Evolutionary conservation across 2,329 filamentous ascomycete species (phyloP), one percentile per base, ranked within the genome.

Genomic region (Mycosphaerella arachidis): DNA sequence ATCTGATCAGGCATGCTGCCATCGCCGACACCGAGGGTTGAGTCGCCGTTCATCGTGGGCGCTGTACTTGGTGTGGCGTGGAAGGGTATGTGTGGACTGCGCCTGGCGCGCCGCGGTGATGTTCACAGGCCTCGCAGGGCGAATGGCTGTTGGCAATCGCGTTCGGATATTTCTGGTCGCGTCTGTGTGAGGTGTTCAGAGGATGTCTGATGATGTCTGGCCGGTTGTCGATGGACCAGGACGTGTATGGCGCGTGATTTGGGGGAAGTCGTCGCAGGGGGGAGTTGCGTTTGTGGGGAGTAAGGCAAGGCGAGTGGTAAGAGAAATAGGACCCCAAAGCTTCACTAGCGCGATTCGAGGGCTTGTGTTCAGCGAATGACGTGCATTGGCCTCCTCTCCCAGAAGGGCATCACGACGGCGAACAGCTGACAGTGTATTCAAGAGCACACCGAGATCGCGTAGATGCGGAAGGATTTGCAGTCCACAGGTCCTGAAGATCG

Each of bases 1-100:
- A 62, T 65, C 43, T 60, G 52, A 52, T 73, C 70, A 5, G 69
- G 67, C 66, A 70, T 55, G 48, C 65, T 65, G 68, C 69, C 70
- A 57, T 72, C 70, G 52, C 70, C 70, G 29, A 63, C 70, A 48
- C 70, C 70, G 12, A 67, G 40, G 18, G 66, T 61, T 27, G 63
- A 59, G 27, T 64, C 61, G 54, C 61, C 58, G 48, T 59, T 66
- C 68, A 70, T 71, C 35, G 45, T 62, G 65, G 55, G 51, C 40
- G 45, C 35, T 31, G 9, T 31, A 16, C 9, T 46, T 33, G 60
- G 24, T 48, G 45, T 53, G 31, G 24, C 18, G 20, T 40, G 29
- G 52, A 45, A 20, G 29, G 13, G 35, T 59, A 33, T 37, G 40
- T 33, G 46, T 50, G 48, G 57, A 43, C 51, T 48, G 61, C 57